Evolutionary conservation across 257 asterid species (phyloP).

Genomic region (Petrea volubilis): DNA sequence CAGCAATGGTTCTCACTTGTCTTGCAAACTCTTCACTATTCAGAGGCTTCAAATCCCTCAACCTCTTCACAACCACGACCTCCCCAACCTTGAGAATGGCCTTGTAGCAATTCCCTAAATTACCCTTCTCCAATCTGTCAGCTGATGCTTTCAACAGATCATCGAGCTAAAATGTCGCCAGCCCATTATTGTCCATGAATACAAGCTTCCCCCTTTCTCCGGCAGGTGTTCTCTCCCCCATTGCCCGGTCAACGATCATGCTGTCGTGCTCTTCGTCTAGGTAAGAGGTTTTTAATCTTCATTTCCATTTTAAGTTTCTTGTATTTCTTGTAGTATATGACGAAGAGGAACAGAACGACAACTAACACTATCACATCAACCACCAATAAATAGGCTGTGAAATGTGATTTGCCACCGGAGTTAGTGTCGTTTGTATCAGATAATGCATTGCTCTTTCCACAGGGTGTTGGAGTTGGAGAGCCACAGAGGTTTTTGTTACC

Average conservation of each 20-base stretch:
- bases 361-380: conserved; percentile 36
- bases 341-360: conserved; percentile 43
- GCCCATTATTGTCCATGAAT: conserved; percentile 34
- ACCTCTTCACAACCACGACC: conserved; percentile 66
- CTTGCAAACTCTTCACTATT: conserved; percentile 57
- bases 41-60: conserved; percentile 65
- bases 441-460: not conserved
- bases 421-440: conserved; percentile 20
- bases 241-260: conserved; percentile 26
- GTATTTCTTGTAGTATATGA: conserved; percentile 55
- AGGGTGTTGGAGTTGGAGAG: conserved; percentile 27
- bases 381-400: conserved; percentile 26
- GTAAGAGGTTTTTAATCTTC: conserved; percentile 18
- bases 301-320: conserved; percentile 41
- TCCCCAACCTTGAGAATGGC: conserved; percentile 52
- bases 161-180: conserved; percentile 50
- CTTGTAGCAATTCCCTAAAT: conserved; percentile 75
- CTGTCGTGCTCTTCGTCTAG: conserved; percentile 34
- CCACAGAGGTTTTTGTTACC: conserved; percentile 42
- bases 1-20: conserved; percentile 52
- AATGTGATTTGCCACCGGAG: not conserved
- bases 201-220: conserved; percentile 52
- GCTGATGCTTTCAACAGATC: conserved; percentile 77
- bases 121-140: conserved; percentile 72
- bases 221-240: conserved; percentile 17